Evolutionary conservation across 164 flowering plant genomes (phyloP).

Genomic region (Macadamia tetraphylla): DNA sequence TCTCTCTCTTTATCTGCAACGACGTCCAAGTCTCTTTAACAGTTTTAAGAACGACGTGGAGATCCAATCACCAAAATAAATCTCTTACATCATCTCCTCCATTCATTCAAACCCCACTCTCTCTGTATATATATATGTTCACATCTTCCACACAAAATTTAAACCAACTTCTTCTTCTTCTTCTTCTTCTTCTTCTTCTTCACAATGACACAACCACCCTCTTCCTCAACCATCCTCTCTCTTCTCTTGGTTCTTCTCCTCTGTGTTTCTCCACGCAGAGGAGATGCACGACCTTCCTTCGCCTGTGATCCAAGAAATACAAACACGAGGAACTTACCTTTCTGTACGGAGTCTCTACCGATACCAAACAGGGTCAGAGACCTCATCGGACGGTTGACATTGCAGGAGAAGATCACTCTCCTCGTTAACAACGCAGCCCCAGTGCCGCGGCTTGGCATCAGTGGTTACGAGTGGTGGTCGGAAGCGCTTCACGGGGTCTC

Average conservation of each 20-base stretch:
- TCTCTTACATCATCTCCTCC: conserved; percentile 7
- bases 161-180: neutral
- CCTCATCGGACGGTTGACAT: conserved; percentile 57
- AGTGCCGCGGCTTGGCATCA: conserved; percentile 73
- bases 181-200: neutral
- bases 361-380: conserved; percentile 50
- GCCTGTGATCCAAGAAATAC: conserved; percentile 56
- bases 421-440: conserved; percentile 66
- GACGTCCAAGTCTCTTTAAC: neutral
- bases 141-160: neutral
- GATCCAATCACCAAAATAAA: conserved; percentile 5
- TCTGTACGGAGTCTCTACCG: conserved; percentile 39
- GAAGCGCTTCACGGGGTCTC: conserved; percentile 96
- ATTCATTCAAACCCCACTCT: neutral
- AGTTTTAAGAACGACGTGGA: conserved; percentile 16
- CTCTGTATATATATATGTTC: conserved; percentile 6
- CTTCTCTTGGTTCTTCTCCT: conserved; percentile 9
- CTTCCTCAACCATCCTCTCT: neutral
- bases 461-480: conserved; percentile 95
- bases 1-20: neutral
- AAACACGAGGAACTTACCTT: conserved; percentile 32
- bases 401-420: conserved; percentile 63
- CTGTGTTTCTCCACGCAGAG: neutral
- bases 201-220: neutral
- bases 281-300: conserved; percentile 34